These are phyloP conservation scores for Gnomoniopsis sp. DNA, from an alignment of 2,329 filamentous ascomycete genomes.

Conservation along the genomic window DNA sequence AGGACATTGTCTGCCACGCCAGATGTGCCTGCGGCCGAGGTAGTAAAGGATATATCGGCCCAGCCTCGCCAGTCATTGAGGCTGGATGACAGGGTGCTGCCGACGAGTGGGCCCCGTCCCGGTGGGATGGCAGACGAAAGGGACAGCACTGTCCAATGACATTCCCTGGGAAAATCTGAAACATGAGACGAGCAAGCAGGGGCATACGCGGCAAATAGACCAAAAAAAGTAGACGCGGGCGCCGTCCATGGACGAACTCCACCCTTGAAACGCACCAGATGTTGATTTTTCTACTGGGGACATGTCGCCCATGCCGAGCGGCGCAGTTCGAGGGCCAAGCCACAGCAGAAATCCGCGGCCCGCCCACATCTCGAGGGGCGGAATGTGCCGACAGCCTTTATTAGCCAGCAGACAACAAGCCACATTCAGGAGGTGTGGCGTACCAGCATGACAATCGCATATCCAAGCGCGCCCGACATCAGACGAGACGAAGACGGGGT, in stretches of 20 bases:
- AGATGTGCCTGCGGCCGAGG: not conserved
- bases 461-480: not conserved
- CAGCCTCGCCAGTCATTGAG: not conserved
- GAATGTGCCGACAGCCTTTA: not conserved
- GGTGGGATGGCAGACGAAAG: not conserved
- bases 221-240: not conserved
- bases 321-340: not conserved
- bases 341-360: not conserved
- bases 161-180: not conserved
- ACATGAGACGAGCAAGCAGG: not conserved
- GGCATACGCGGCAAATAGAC: not conserved
- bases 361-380: not conserved
- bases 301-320: not conserved
- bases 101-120: not conserved
- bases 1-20: not conserved
- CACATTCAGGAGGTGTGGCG: not conserved
- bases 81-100: not conserved
- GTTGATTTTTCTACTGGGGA: not conserved
- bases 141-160: not conserved
- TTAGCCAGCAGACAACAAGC: no score
- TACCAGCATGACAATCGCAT: not conserved
- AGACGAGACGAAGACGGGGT: not conserved
- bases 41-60: not conserved
- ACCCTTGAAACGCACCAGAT: conserved; percentile 5
- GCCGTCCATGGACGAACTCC: not conserved